phyloP scores from a whole-genome alignment of 2,329 filamentous ascomycete genomes.

The Periglandula ipomoeae region DNA sequence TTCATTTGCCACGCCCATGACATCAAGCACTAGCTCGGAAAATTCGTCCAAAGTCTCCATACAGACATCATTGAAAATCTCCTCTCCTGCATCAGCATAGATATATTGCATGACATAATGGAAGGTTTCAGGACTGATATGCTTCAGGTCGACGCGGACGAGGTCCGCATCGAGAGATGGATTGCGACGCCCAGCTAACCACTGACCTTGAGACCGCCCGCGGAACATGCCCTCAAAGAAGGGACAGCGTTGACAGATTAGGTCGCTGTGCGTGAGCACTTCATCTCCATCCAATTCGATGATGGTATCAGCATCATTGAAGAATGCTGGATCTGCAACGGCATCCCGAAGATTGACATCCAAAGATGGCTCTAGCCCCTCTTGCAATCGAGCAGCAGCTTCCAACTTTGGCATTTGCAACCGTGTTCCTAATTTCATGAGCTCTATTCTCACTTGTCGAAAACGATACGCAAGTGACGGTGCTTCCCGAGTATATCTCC shows the following conservation, averaged over 20 bases:
- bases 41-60: constrained; percentile 70
- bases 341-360: constrained; percentile 63
- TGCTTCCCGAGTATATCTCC: constrained; percentile 66
- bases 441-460: constrained; percentile 68
- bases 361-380: constrained; percentile 52
- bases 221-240: constrained; percentile 89
- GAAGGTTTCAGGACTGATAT: constrained; percentile 67
- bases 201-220: constrained; percentile 76
- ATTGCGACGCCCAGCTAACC: constrained; percentile 65
- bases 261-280: constrained; percentile 62
- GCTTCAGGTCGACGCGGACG: constrained; percentile 71
- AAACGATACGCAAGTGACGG: constrained; percentile 61
- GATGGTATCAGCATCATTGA: constrained; percentile 69
- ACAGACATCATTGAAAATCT: constrained; percentile 72
- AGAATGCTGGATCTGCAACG: constrained; percentile 59
- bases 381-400: constrained; percentile 67
- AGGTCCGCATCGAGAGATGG: constrained; percentile 23
- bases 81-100: constrained; percentile 72
- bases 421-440: constrained; percentile 75
- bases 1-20: constrained; percentile 85
- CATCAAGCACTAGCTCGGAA: constrained; percentile 80
- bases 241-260: constrained; percentile 76
- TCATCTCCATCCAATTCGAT: constrained; percentile 71
- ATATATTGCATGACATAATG: constrained; percentile 69
- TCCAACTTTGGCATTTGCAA: constrained; percentile 67